Base-by-base conservation (phyloP, 768 basidiomycete genomes). In the Suillus cothurnatus region DNA sequence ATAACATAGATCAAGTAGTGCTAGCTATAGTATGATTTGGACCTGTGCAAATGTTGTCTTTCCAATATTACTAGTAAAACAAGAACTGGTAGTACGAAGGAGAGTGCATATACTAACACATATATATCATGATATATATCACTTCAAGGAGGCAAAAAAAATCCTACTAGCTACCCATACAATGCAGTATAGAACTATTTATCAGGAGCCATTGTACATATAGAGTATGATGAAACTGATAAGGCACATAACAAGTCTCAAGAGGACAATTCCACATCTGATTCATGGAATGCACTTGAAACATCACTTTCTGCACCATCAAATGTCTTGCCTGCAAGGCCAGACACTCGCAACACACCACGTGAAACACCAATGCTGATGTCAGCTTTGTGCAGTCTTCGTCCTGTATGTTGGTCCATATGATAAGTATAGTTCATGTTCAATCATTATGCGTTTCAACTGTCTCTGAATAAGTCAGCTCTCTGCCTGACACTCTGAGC, bases 311-410 rank as follows among this genome's bases (percentile, higher is more conserved):
- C 59, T 4, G 2, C 17, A 61, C 2, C 21, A 31, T 61, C 26
- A 11, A 34, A 15, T 14, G 32, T 34, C 12, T 49, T 2, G 3
- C 41, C 17, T 21, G 38, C 6, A 32, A 38, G 58, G 7, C 36
- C 58, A 59, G 7, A 61, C n/a, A n/a, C n/a, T n/a, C n/a, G n/a
- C n/a, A n/a, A n/a, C n/a, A n/a, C n/a, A n/a, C n/a, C n/a, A n/a
- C 4, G 8, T 21, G 39, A 12, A 61, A 61, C 28, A 34, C 28
- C 45, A 9, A 23, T 8, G 1, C 71, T 59, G 60, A 55, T 17
- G 57, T 69, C 47, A 60, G 64, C 64, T 62, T 62, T 62, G 9
- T 49, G 45, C 28, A 62, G 39, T 41, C 28, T 52, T 19, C 6
- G 19, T 0, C 6, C 11, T 7, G 26, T 4, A 3, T 23, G 17